Percentiles rank a stretch among this genome's conserved stretches.
phyloP scores from a whole-genome alignment of 257 asterid genomes.

The Verbascum thapsus region DNA sequence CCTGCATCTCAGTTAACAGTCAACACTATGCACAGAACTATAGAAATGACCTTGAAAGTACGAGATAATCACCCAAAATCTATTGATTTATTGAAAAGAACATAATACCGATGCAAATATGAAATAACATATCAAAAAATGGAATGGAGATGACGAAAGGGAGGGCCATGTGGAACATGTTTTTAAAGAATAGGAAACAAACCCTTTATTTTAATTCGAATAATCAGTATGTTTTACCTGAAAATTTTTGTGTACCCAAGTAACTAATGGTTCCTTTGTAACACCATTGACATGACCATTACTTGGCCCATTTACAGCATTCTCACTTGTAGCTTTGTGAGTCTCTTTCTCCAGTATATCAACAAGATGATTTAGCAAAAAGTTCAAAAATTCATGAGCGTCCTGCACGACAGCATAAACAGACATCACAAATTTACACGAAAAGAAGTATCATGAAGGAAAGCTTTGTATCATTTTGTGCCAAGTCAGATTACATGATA shows the following conservation, averaged over 20 bases:
- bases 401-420: slow-evolving; percentile 50
- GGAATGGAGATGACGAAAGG: no score
- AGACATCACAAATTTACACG: slow-evolving; percentile 18
- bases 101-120: no score
- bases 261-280: slow-evolving; percentile 62
- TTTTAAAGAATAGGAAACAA: neutral
- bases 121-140: no score
- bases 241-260: slow-evolving; percentile 90
- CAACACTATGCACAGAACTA: slow-evolving; percentile 21
- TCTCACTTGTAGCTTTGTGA: slow-evolving; percentile 46
- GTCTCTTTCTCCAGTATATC: slow-evolving; percentile 90
- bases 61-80: no score
- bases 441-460: slow-evolving; percentile 20
- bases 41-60: no score
- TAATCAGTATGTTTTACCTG: slow-evolving; percentile 53
- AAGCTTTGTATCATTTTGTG: neutral
- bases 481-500: slow-evolving; percentile 11
- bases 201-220: neutral
- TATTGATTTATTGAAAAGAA: no score
- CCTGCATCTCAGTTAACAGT: slow-evolving; percentile 51
- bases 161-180: no score
- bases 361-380: slow-evolving; percentile 75
- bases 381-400: slow-evolving; percentile 93
- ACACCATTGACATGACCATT: slow-evolving; percentile 52
- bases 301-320: no score